A percentile compares a stretch with the other conserved stretches of the same genome.
phyloP scores from a whole-genome alignment of 306 rosid species.

The Carpinus viminea region DNA sequence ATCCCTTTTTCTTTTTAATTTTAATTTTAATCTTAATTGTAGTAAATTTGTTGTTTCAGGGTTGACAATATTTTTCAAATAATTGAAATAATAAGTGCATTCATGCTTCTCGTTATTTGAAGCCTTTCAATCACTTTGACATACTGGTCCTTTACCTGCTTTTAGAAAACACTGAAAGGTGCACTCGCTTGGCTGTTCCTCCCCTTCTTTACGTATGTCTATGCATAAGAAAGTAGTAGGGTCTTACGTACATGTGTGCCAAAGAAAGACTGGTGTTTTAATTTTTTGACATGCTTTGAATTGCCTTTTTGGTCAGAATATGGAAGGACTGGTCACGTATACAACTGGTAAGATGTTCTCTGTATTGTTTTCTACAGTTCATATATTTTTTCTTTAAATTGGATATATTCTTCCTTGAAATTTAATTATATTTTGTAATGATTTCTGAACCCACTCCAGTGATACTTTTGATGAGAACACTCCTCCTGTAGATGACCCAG shows the following conservation, averaged over 20 bases:
- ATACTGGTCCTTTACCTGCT: conserved; percentile 15
- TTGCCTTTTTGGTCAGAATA: conserved; percentile 53
- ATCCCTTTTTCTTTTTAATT: background rate
- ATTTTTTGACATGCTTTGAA: conserved; percentile 36
- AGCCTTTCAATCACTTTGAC: conserved; percentile 18
- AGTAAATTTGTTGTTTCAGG: conserved; percentile 8
- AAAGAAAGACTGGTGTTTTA: conserved; percentile 24
- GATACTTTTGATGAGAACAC: conserved; percentile 98
- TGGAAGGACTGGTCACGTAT: conserved; percentile 81
- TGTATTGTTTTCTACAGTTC: background rate
- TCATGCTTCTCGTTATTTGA: conserved; percentile 13
- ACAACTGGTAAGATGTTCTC: conserved; percentile 69
- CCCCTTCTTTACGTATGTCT: conserved; percentile 9
- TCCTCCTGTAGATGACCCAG: conserved; percentile 80
- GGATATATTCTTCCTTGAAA: conserved; percentile 4
- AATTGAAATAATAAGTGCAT: conserved; percentile 16
- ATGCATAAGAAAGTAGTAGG: conserved; percentile 12
- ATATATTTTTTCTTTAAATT: conserved; percentile 8
- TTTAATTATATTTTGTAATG: conserved; percentile 14
- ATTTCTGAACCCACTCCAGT: conserved; percentile 47
- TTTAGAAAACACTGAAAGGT: conserved; percentile 60
- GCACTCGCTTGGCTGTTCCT: conserved; percentile 15
- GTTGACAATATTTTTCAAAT: conserved; percentile 16
- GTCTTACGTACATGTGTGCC: conserved; percentile 7
- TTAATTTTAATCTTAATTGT: conserved; percentile 3